Conservation (phyloP, 2,329 filamentous ascomycete species). For the Arthroderma uncinatum region DNA sequence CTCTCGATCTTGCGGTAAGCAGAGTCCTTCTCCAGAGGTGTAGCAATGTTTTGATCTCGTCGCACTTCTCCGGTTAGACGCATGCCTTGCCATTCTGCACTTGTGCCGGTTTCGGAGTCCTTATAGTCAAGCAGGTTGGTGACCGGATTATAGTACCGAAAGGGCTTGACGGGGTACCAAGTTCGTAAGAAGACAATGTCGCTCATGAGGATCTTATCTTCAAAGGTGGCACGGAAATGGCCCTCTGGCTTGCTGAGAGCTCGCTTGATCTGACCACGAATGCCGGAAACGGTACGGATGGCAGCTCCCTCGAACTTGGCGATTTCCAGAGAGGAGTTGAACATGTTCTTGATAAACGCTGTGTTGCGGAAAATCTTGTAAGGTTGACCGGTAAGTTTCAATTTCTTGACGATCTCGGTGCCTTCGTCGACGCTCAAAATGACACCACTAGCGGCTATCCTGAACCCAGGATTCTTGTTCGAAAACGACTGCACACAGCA, state of each 20-base stretch:
- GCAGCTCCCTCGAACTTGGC: constrained; percentile 96
- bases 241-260: constrained; percentile 88
- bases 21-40: constrained; percentile 72
- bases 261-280: constrained; percentile 94
- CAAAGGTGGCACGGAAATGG: constrained; percentile 91
- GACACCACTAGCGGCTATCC: constrained; percentile 86
- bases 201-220: constrained; percentile 94
- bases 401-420: constrained; percentile 97
- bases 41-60: constrained; percentile 59
- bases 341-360: constrained; percentile 98
- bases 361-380: constrained; percentile 99
- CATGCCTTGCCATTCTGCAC: constrained; percentile 69
- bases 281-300: constrained; percentile 90
- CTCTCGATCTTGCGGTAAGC: constrained; percentile 59
- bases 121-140: constrained; percentile 68
- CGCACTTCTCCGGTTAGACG: constrained; percentile 87
- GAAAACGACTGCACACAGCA: constrained; percentile 85
- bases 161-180: constrained; percentile 93
- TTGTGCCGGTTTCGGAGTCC: constrained; percentile 21
- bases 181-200: constrained; percentile 94
- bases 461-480: constrained; percentile 74
- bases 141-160: constrained; percentile 92
- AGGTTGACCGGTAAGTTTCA: constrained; percentile 84
- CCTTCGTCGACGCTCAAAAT: constrained; percentile 90
- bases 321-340: constrained; percentile 81